A percentile compares a stretch with the other conserved stretches of the same genome.
Evolutionary conservation across 2,329 filamentous ascomycete species (phyloP).

Genomic region (Colletotrichum lentis): DNA sequence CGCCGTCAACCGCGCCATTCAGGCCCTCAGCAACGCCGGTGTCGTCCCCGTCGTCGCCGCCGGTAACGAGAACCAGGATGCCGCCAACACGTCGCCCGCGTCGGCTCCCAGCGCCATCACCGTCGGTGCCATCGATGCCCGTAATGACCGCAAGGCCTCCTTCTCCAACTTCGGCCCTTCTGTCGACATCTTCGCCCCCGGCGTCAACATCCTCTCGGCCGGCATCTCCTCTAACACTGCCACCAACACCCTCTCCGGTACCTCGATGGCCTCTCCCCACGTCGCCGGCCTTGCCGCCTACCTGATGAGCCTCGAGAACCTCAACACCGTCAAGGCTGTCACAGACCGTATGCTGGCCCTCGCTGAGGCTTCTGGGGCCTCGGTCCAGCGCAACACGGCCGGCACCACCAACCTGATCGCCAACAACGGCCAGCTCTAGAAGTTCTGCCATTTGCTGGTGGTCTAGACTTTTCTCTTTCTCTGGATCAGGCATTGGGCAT

Average conservation of each 20-base stretch:
- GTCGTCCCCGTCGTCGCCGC: constrained; percentile 68
- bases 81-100: constrained; percentile 60
- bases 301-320: constrained; percentile 65
- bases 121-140: constrained; percentile 65
- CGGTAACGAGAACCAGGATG: constrained; percentile 65
- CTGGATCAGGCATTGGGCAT: constrained; percentile 10
- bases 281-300: constrained; percentile 74
- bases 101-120: constrained; percentile 66
- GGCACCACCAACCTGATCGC: constrained; percentile 63
- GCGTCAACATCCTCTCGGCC: constrained; percentile 62
- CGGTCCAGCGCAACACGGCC: constrained; percentile 52
- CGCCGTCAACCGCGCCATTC: constrained; percentile 64
- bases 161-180: constrained; percentile 67
- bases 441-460: background rate
- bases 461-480: background rate
- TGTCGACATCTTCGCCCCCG: constrained; percentile 66
- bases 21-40: constrained; percentile 58
- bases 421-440: constrained; percentile 60
- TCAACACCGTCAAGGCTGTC: constrained; percentile 56
- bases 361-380: constrained; percentile 56
- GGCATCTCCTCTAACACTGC: constrained; percentile 60
- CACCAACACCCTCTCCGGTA: constrained; percentile 59
- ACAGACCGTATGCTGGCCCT: constrained; percentile 61
- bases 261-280: constrained; percentile 73
- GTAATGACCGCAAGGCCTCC: constrained; percentile 56